phyloP scores from a whole-genome alignment of 2,329 filamentous ascomycete species.

The Corinectria fuckeliana region DNA sequence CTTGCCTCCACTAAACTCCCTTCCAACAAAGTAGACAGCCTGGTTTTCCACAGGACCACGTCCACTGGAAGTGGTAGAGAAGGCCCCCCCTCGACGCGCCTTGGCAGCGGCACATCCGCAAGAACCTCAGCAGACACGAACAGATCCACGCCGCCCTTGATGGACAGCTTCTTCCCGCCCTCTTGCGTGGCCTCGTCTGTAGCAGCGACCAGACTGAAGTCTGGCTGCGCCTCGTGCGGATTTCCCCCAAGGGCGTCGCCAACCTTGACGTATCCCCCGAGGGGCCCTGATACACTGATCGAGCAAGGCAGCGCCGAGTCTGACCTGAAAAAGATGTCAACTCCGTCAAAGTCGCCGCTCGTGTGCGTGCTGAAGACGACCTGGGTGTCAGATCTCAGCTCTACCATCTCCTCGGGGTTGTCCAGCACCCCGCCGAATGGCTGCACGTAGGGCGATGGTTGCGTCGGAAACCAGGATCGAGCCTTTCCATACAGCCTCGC shows the following conservation, averaged over 20 bases:
- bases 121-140: slow-evolving; percentile 33
- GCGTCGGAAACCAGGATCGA: slow-evolving; percentile 31
- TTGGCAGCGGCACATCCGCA: slow-evolving; percentile 29
- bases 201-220: slow-evolving; percentile 23
- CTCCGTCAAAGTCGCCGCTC: slow-evolving; percentile 42
- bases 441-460: slow-evolving; percentile 21
- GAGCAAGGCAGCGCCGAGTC: slow-evolving; percentile 1
- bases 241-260: slow-evolving; percentile 37
- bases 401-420: slow-evolving; percentile 30
- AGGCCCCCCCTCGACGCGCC: slow-evolving; percentile 26
- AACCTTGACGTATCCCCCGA: slow-evolving; percentile 42
- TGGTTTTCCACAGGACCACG: background rate
- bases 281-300: slow-evolving; percentile 31
- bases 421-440: slow-evolving; percentile 37
- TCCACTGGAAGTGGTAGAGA: background rate
- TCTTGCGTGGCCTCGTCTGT: slow-evolving; percentile 10
- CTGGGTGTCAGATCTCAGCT: slow-evolving; percentile 14
- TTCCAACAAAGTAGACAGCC: slow-evolving; percentile 8
- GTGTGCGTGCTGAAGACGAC: slow-evolving; percentile 36
- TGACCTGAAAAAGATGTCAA: slow-evolving; percentile 28
- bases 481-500: slow-evolving; percentile 43
- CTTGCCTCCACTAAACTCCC: background rate
- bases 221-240: slow-evolving; percentile 38
- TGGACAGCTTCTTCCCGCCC: slow-evolving; percentile 25
- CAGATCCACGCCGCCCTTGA: slow-evolving; percentile 36